phyloP scores from a whole-genome alignment of 768 basidiomycete species.

The Auricularia auricula-judae region DNA sequence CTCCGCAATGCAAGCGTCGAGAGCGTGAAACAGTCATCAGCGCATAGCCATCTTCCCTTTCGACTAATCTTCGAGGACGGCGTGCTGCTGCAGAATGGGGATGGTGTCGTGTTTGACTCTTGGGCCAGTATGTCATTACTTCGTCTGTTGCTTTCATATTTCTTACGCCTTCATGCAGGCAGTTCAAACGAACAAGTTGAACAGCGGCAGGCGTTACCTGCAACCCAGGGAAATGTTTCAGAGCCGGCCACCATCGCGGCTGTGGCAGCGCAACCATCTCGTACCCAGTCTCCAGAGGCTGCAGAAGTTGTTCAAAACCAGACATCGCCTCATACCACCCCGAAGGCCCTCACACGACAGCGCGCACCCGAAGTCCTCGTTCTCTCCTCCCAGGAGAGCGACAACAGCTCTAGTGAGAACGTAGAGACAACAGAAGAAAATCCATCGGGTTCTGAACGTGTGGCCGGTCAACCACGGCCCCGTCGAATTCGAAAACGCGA shows the following conservation, averaged over 20 bases:
- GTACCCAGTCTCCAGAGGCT: too few relatives aligned
- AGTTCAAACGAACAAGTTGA: too few relatives aligned
- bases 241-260: too few relatives aligned
- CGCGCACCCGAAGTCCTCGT: neutral
- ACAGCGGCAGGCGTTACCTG: too few relatives aligned
- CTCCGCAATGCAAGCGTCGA: neutral
- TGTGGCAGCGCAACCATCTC: too few relatives aligned
- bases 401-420: neutral
- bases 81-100: neutral
- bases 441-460: neutral
- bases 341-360: neutral
- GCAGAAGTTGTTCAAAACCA: too few relatives aligned
- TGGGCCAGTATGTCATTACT: neutral
- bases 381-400: neutral
- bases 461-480: neutral
- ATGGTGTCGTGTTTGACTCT: neutral
- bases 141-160: neutral
- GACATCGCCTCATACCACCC: too few relatives aligned
- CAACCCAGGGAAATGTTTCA: too few relatives aligned
- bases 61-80: neutral
- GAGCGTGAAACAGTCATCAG: neutral
- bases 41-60: neutral
- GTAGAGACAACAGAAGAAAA: neutral
- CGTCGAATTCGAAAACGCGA: neutral
- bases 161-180: neutral